Conservation (phyloP, 345 rosid species). For the Salix udensis region DNA sequence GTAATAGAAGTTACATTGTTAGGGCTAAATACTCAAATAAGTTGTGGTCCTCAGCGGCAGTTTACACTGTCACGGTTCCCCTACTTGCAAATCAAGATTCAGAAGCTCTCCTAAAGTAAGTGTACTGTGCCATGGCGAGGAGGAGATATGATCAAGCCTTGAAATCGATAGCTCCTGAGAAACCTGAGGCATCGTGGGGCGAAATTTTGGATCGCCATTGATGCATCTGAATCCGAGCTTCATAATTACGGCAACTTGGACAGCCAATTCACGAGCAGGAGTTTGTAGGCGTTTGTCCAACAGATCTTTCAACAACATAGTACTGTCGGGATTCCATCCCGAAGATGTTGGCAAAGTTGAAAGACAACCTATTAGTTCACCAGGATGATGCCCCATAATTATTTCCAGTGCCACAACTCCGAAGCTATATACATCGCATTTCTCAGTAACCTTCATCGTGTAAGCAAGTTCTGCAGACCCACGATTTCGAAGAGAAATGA, state of each 20-base stretch:
- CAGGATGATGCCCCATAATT: conserved; percentile 29
- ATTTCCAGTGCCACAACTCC: conserved; percentile 32
- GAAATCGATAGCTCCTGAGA: conserved; percentile 5
- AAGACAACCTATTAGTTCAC: conserved; percentile 12
- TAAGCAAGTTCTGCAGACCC: conserved; percentile 35
- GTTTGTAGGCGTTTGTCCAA: conserved; percentile 26
- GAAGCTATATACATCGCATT: conserved; percentile 36
- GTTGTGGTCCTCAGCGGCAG: too few species aligned
- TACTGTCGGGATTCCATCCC: neutral
- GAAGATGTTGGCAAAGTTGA: neutral
- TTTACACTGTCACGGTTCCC: neutral
- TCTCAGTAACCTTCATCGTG: conserved; percentile 31
- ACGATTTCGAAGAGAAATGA: neutral
- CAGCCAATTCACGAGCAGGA: conserved; percentile 14
- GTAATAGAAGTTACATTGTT: too few species aligned
- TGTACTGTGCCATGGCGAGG: neutral
- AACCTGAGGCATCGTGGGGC: conserved; percentile 35
- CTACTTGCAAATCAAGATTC: neutral
- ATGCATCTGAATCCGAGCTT: conserved; percentile 24
- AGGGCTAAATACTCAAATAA: too few species aligned
- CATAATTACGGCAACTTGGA: conserved; percentile 14
- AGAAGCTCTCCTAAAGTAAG: neutral
- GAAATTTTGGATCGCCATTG: conserved; percentile 16
- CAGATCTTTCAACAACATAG: conserved; percentile 11
- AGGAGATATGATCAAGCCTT: conserved; percentile 1